A percentile compares a stretch with the other conserved stretches of the same genome.
Evolutionary conservation across 2,329 filamentous ascomycete species (phyloP).

Genomic region (Exophiala xenobiotica): DNA sequence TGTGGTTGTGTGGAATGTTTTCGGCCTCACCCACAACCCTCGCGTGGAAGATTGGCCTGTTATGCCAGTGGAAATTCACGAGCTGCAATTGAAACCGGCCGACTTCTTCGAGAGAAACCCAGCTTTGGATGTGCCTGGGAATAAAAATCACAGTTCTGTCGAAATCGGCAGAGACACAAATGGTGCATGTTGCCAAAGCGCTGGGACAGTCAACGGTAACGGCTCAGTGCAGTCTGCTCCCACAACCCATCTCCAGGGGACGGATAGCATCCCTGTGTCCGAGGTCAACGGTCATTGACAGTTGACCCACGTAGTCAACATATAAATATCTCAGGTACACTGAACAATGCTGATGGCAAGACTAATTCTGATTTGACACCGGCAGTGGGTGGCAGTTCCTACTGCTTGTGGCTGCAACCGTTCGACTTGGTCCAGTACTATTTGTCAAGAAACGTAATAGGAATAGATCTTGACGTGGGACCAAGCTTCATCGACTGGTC

Average conservation of each 20-base stretch:
- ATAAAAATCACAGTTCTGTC: constrained; percentile 35
- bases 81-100: constrained; percentile 48
- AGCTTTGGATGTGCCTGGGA: constrained; percentile 51
- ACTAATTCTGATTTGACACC: too few relatives aligned
- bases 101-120: constrained; percentile 57
- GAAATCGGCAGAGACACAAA: constrained; percentile 23
- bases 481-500: too few relatives aligned
- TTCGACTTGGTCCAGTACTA: too few relatives aligned
- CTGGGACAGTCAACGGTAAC: not conserved
- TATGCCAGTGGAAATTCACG: constrained; percentile 49
- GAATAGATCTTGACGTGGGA: too few relatives aligned
- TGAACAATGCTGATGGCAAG: too few relatives aligned
- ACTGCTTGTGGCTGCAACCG: too few relatives aligned
- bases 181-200: constrained; percentile 16
- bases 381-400: too few relatives aligned
- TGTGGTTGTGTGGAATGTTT: constrained; percentile 51
- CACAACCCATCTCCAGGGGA: constrained; percentile 19
- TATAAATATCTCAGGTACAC: too few relatives aligned
- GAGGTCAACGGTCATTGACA: constrained; percentile 18
- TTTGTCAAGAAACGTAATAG: too few relatives aligned
- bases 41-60: constrained; percentile 53
- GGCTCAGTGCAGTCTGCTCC: constrained; percentile 16
- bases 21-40: constrained; percentile 53
- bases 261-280: constrained; percentile 14
- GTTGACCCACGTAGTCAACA: too few relatives aligned